Conservation (phyloP, 176 grass and related monocot genomes). For the Hordeum marinum region DNA sequence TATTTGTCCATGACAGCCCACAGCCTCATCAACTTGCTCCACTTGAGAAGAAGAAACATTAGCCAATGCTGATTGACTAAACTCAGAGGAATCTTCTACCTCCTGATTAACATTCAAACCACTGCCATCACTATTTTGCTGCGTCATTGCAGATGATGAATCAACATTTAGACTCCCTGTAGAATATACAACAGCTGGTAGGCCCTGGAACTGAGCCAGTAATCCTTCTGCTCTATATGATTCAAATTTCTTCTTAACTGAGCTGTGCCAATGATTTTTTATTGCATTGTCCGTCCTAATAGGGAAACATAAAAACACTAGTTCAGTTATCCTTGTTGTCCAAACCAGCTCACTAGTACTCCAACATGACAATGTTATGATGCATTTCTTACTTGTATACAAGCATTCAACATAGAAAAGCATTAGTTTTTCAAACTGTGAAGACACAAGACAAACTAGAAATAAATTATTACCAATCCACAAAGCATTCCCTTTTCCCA, state of each 20-base stretch:
- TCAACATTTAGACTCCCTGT: slow-evolving; percentile 30
- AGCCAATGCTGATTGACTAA: slow-evolving; percentile 45
- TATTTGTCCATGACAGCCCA: slow-evolving; percentile 17
- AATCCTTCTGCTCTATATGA: slow-evolving; percentile 68
- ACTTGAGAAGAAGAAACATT: slow-evolving; percentile 43
- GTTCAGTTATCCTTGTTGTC: slow-evolving; percentile 11
- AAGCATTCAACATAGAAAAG: background rate
- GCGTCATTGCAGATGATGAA: slow-evolving; percentile 39
- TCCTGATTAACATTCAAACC: slow-evolving; percentile 35
- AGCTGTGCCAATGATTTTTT: slow-evolving; percentile 97
- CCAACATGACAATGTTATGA: background rate
- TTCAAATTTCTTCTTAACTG: slow-evolving; percentile 87
- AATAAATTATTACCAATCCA: slow-evolving; percentile 4
- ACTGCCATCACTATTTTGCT: slow-evolving; percentile 44
- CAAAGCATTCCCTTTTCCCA: background rate
- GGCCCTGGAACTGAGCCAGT: slow-evolving; percentile 51
- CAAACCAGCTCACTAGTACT: no score
- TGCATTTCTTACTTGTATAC: background rate
- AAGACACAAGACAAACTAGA: background rate
- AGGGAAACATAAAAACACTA: slow-evolving; percentile 10
- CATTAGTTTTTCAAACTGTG: background rate
- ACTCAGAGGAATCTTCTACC: slow-evolving; percentile 44
- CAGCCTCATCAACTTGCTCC: slow-evolving; percentile 24
- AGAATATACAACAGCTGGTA: slow-evolving; percentile 36
- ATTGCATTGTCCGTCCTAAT: slow-evolving; percentile 97